A percentile compares a stretch with the other conserved stretches of the same genome.
Conservation (phyloP, 2,329 filamentous ascomycete genomes). For the Graphiopsis chlorocephala region DNA sequence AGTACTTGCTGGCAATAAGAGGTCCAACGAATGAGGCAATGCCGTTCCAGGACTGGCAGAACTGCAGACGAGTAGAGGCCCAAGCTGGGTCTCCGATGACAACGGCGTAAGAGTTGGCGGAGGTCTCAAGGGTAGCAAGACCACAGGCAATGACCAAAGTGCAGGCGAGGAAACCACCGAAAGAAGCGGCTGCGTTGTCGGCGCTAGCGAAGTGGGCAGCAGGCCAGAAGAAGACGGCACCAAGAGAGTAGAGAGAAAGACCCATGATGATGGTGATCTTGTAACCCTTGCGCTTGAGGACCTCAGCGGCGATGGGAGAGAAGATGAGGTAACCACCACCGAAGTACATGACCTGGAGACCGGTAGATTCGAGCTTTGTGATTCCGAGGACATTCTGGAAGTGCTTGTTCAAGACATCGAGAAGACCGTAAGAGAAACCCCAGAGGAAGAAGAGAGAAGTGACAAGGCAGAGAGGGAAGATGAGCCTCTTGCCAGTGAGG, state of each 20-base stretch:
- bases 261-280: conserved; percentile 46
- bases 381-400: conserved; percentile 37
- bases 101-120: conserved; percentile 41
- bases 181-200: conserved; percentile 31
- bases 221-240: conserved; percentile 41
- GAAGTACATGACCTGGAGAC: conserved; percentile 44
- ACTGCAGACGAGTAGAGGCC: conserved; percentile 38
- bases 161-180: conserved; percentile 39
- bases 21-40: conserved; percentile 41
- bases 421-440: conserved; percentile 38
- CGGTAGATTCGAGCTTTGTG: conserved; percentile 42
- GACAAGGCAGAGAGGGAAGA: conserved; percentile 49
- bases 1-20: conserved; percentile 39
- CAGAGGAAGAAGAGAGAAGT: conserved; percentile 49
- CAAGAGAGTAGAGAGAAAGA: conserved; percentile 36
- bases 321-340: conserved; percentile 43
- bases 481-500: conserved; percentile 46
- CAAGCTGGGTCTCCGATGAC: conserved; percentile 38
- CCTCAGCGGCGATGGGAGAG: conserved; percentile 43
- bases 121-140: conserved; percentile 40
- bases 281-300: conserved; percentile 45
- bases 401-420: conserved; percentile 39
- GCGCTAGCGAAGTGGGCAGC: conserved; percentile 35
- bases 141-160: conserved; percentile 40
- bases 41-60: conserved; percentile 39